Conservation (phyloP, 331 rosid genomes). For the Pyrus hybrid region DNA sequence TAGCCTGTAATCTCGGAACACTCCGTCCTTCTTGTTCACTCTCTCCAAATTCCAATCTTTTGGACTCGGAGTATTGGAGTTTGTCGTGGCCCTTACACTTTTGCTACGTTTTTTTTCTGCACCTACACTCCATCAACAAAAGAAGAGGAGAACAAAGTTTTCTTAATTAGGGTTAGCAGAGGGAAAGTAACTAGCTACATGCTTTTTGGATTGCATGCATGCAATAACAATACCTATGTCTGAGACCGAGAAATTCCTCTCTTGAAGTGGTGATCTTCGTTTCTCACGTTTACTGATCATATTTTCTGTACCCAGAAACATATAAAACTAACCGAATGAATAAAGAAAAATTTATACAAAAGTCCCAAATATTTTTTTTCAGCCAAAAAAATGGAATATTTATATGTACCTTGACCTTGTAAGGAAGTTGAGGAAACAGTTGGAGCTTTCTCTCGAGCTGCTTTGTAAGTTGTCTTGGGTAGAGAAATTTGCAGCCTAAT, state of each 20-base stretch:
- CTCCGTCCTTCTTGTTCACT: slow-evolving; percentile 1
- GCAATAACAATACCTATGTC: neutral
- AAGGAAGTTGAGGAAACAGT: neutral
- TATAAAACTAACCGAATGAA: neutral
- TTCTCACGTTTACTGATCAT: neutral
- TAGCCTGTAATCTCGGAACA: slow-evolving; percentile 1
- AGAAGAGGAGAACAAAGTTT: neutral
- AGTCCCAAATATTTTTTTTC: neutral
- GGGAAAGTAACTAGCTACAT: neutral
- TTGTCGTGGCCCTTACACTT: neutral
- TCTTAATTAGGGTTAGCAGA: neutral
- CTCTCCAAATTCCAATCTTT: neutral
- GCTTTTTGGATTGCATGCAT: neutral
- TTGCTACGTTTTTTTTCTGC: neutral
- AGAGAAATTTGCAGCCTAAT: neutral
- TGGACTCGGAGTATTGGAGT: neutral
- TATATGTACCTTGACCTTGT: neutral
- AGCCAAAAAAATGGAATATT: neutral
- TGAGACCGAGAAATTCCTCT: slow-evolving; percentile 4
- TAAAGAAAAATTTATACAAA: neutral
- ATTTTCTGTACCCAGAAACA: neutral
- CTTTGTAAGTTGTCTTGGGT: neutral
- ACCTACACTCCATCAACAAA: neutral
- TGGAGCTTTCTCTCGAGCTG: neutral
- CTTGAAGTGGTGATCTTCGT: slow-evolving; percentile 1